These are phyloP conservation scores for Entrophospora sp. DNA, from an alignment of 192 early-diverging fungal genomes.

Conservation along the genomic window DNA sequence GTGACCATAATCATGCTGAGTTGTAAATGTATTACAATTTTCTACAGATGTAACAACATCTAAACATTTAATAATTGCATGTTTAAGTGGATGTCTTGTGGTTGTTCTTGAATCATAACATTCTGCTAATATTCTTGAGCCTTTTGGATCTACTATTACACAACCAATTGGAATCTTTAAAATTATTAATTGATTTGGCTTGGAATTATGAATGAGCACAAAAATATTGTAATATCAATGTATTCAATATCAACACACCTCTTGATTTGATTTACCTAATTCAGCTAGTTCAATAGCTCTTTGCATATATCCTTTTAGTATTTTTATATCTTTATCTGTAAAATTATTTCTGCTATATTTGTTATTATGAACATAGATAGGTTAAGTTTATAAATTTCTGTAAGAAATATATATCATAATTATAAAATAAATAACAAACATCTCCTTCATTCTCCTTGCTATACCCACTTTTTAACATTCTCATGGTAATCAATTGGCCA, in stretches of 20 bases:
- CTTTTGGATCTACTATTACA: conserved; percentile 47
- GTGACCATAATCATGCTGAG: not conserved
- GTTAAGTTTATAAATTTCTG: not conserved
- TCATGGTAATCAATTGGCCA: conserved; percentile 82
- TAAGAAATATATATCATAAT: not conserved
- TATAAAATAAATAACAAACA: not conserved
- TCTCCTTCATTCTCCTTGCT: not conserved
- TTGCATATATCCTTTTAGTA: conserved; percentile 31
- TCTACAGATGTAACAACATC: conserved; percentile 53
- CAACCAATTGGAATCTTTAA: conserved; percentile 34
- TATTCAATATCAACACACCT: conserved; percentile 21
- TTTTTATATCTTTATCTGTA: conserved; percentile 29
- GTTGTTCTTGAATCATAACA: conserved; percentile 38
- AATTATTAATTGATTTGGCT: not conserved
- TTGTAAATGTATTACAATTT: not conserved
- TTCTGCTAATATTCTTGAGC: conserved; percentile 37
- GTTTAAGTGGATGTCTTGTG: conserved; percentile 55
- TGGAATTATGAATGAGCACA: not conserved
- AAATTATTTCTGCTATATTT: conserved; percentile 32
- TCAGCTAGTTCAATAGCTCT: conserved; percentile 19
- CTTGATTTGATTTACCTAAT: conserved; percentile 25
- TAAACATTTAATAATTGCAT: conserved; percentile 77
- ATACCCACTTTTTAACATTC: conserved; percentile 30
- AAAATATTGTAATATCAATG: not conserved
- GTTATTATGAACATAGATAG: not conserved